phyloP scores from a whole-genome alignment of 164 flowering plant genomes.

The Hamamelis virginiana region DNA sequence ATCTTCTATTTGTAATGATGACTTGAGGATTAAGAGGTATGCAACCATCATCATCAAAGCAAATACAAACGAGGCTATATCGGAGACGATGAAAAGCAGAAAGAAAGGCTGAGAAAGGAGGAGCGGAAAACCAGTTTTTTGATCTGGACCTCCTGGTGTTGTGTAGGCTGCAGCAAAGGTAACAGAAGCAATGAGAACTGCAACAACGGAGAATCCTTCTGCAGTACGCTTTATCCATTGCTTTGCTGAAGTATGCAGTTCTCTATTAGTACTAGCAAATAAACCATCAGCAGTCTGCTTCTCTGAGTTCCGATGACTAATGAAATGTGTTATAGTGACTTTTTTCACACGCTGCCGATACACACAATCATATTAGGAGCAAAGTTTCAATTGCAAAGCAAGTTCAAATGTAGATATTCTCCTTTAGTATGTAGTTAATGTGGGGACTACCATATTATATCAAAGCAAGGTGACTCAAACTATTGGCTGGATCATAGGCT shows the following conservation, averaged over 20 bases:
- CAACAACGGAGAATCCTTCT: too few species aligned
- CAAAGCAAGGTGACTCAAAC: too few species aligned
- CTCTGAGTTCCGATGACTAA: not conserved
- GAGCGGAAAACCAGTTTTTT: not conserved
- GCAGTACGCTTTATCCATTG: not conserved
- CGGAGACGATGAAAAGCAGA: not conserved
- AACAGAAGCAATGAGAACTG: not conserved
- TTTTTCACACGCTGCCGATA: too few species aligned
- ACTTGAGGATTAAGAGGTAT: not conserved
- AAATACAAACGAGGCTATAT: too few species aligned
- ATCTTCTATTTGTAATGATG: not conserved
- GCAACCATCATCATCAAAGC: not conserved
- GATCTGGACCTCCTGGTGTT: not conserved
- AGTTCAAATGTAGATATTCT: too few species aligned
- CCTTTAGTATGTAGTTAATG: too few species aligned
- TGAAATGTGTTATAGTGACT: too few species aligned
- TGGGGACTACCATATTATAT: too few species aligned
- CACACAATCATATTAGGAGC: too few species aligned
- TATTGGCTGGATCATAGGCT: too few species aligned
- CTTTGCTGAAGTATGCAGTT: not conserved
- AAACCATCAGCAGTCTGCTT: not conserved
- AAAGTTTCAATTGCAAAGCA: too few species aligned
- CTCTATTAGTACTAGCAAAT: not conserved
- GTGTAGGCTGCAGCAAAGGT: not conserved
- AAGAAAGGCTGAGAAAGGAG: not conserved